A percentile compares a stretch with the other conserved stretches of the same genome.
phyloP scores from a whole-genome alignment of 2,329 filamentous ascomycete genomes.

The Periglandula ipomoeae region DNA sequence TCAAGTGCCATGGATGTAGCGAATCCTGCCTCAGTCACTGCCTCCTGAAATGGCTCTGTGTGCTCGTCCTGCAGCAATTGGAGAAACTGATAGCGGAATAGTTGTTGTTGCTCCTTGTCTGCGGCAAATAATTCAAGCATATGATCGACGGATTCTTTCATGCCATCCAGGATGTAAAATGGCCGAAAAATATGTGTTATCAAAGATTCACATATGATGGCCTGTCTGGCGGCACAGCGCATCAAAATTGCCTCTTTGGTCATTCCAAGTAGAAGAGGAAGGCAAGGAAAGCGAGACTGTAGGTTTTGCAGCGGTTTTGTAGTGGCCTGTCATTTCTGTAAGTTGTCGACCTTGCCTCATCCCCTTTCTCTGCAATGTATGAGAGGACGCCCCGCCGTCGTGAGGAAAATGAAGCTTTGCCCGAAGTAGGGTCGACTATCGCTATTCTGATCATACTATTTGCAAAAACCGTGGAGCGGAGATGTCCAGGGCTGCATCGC shows the following conservation, averaged over 20 bases:
- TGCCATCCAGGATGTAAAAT: neutral
- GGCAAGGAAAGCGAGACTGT: too few relatives aligned
- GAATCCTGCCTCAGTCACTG: too few relatives aligned
- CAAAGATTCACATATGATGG: neutral
- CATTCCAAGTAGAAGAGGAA: too few relatives aligned
- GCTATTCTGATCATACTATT: neutral
- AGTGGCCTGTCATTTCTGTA: too few relatives aligned
- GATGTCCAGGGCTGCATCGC: neutral
- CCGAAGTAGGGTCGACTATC: neutral
- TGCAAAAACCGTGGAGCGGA: neutral
- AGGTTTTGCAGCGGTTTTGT: too few relatives aligned
- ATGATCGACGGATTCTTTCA: neutral
- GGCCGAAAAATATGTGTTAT: neutral
- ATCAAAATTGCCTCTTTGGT: too few relatives aligned
- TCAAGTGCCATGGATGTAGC: too few relatives aligned
- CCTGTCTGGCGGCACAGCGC: neutral
- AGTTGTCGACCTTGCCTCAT: too few relatives aligned
- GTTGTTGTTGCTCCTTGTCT: neutral
- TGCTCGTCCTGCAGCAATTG: neutral
- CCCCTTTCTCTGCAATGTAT: constrained; percentile 31
- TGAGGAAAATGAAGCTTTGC: constrained; percentile 3
- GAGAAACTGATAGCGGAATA: neutral
- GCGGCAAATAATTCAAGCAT: neutral
- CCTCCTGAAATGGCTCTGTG: too few relatives aligned
- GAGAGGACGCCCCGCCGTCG: neutral